Percentiles rank a stretch among this genome's conserved stretches.
phyloP scores from a whole-genome alignment of 176 grass and related monocot genomes.

The Hsuehochloa calcarea region DNA sequence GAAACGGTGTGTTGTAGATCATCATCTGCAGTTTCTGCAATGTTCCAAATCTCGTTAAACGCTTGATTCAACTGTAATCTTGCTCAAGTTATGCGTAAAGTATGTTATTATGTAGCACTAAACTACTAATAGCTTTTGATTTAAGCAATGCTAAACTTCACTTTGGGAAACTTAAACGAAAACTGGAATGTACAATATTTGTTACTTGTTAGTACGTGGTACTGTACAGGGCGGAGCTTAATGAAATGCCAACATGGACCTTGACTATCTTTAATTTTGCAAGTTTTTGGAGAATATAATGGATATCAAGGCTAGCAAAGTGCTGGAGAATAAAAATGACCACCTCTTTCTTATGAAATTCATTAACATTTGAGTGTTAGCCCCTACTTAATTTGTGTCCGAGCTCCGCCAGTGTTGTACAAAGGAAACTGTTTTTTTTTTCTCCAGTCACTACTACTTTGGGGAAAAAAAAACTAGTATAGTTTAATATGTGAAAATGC shows the following conservation, averaged over 20 bases:
- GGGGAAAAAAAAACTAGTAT: neutral
- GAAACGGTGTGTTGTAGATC: neutral
- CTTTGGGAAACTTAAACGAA: neutral
- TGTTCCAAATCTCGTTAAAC: neutral
- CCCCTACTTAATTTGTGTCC: no score
- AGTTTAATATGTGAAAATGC: neutral
- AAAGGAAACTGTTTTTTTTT: slow-evolving; percentile 3
- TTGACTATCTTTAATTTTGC: no score
- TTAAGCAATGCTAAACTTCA: neutral
- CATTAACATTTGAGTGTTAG: no score
- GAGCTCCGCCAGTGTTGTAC: no score
- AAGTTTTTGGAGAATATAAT: no score
- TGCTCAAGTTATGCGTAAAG: neutral
- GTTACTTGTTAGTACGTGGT: no score
- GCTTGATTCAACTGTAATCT: neutral
- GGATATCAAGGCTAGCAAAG: no score
- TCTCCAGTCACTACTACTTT: neutral
- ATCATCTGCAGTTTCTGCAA: neutral
- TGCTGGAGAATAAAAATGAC: no score
- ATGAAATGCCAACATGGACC: no score
- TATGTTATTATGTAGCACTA: neutral
- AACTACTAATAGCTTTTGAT: neutral
- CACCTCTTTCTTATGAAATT: no score
- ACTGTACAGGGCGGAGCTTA: neutral
- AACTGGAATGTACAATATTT: neutral